phyloP scores from a whole-genome alignment of 2,329 filamentous ascomycete genomes.

The Trichothecium sympodiale region DNA sequence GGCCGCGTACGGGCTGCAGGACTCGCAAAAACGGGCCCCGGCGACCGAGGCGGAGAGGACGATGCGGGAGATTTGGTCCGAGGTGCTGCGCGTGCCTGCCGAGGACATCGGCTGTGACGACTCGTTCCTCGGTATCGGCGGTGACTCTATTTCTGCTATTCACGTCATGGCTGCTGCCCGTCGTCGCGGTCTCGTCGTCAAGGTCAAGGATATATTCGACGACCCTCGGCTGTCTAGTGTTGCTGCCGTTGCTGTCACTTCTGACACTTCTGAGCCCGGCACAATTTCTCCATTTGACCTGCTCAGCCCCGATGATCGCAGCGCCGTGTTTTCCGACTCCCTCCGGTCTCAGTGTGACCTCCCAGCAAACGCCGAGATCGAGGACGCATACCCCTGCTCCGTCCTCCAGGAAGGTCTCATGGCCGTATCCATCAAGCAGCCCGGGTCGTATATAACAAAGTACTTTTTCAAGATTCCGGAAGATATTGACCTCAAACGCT shows the following conservation, averaged over 20 bases:
- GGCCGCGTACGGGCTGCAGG: neutral
- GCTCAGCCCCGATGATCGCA: neutral
- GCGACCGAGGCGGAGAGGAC: constrained; percentile 18
- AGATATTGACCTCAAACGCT: constrained; percentile 10
- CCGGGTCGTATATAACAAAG: constrained; percentile 21
- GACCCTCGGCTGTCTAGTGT: constrained; percentile 1
- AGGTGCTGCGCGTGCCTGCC: constrained; percentile 29
- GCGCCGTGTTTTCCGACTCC: neutral
- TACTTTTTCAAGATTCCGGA: constrained; percentile 11
- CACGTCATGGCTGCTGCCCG: constrained; percentile 4
- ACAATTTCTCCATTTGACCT: neutral
- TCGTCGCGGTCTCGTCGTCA: neutral
- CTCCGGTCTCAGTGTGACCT: constrained; percentile 1
- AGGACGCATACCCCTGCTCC: constrained; percentile 38
- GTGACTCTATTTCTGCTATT: constrained; percentile 49
- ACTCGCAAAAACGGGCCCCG: neutral
- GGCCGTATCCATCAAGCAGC: constrained; percentile 28
- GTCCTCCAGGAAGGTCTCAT: constrained; percentile 38
- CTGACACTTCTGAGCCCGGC: neutral
- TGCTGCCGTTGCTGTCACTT: neutral
- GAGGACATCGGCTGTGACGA: constrained; percentile 40
- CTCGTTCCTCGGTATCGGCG: constrained; percentile 49
- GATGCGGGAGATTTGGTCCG: constrained; percentile 36
- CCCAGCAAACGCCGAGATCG: constrained; percentile 13
- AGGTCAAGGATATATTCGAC: neutral